Evolutionary conservation across 108 stramenopile species (phyloP).

Genomic region (Skeletonema grethae): DNA sequence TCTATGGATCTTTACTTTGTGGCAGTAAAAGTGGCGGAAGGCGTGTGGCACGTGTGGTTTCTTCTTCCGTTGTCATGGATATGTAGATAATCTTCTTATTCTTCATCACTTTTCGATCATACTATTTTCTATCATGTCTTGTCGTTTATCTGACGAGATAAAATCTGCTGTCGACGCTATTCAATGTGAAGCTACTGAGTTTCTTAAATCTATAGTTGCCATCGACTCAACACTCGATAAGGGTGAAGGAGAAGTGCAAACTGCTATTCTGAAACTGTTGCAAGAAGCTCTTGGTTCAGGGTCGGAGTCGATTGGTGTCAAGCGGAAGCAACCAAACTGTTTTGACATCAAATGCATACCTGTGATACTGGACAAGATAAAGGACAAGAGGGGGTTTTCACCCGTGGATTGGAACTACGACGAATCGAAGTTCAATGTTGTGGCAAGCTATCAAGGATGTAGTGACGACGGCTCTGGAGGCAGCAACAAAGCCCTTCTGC

Average conservation of each 20-base stretch:
- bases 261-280: constrained; percentile 5
- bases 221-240: constrained; percentile 35
- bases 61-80: too few relatives aligned
- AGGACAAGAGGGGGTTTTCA: constrained; percentile 17
- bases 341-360: constrained; percentile 16
- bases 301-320: not conserved
- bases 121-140: not conserved
- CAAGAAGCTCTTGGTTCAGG: not conserved
- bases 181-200: constrained; percentile 19
- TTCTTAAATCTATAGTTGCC: constrained; percentile 21
- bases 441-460: constrained; percentile 13
- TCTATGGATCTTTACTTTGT: too few relatives aligned
- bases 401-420: constrained; percentile 28
- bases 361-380: constrained; percentile 16
- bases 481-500: constrained; percentile 2
- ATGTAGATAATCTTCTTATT: too few relatives aligned
- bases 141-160: constrained; percentile 11
- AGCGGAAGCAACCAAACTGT: not conserved
- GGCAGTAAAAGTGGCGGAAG: too few relatives aligned
- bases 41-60: too few relatives aligned
- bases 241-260: constrained; percentile 22
- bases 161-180: constrained; percentile 22
- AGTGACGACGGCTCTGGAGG: not conserved
- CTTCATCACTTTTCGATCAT: too few relatives aligned
- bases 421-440: constrained; percentile 31